Evolutionary conservation across 345 rosid genomes (phyloP).

Genomic region (Linum tenue): DNA sequence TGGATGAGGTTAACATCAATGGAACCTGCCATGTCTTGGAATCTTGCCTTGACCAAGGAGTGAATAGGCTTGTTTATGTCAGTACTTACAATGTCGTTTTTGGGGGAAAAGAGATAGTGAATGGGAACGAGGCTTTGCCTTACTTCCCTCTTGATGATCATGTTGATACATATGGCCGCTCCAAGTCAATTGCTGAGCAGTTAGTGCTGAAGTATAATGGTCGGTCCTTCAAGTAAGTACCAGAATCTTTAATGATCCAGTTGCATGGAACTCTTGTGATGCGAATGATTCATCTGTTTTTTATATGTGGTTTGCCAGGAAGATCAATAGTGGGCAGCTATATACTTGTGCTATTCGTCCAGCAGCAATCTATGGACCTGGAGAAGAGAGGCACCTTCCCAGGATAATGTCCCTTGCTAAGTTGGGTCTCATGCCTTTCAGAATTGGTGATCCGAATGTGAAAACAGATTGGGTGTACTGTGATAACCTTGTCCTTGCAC

Average conservation of each 20-base stretch:
- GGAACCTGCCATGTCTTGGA: conserved; percentile 80
- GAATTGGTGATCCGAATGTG: conserved; percentile 54
- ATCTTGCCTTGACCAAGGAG: conserved; percentile 49
- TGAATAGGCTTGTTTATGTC: conserved; percentile 63
- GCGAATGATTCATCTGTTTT: background rate
- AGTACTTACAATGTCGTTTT: conserved; percentile 90
- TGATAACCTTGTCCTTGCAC: conserved; percentile 76
- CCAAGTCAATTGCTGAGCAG: conserved; percentile 79
- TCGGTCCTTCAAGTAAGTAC: conserved; percentile 59
- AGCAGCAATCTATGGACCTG: conserved; percentile 91
- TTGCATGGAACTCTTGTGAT: background rate
- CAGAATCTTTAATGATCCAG: background rate
- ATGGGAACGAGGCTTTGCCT: conserved; percentile 67
- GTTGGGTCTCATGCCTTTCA: conserved; percentile 56
- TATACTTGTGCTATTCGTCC: conserved; percentile 84
- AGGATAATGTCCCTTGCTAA: conserved; percentile 65
- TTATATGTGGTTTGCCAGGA: conserved; percentile 29
- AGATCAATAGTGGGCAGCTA: conserved; percentile 39
- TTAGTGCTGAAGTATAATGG: conserved; percentile 71
- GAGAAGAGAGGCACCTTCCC: conserved; percentile 89
- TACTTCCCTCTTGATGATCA: conserved; percentile 78
- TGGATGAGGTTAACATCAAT: conserved; percentile 67
- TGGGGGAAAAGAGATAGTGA: conserved; percentile 75
- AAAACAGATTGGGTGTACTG: conserved; percentile 84
- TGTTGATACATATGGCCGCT: conserved; percentile 63